phyloP scores from a whole-genome alignment of 1,284 basidiomycete species.

The Phylloporus gajari region DNA sequence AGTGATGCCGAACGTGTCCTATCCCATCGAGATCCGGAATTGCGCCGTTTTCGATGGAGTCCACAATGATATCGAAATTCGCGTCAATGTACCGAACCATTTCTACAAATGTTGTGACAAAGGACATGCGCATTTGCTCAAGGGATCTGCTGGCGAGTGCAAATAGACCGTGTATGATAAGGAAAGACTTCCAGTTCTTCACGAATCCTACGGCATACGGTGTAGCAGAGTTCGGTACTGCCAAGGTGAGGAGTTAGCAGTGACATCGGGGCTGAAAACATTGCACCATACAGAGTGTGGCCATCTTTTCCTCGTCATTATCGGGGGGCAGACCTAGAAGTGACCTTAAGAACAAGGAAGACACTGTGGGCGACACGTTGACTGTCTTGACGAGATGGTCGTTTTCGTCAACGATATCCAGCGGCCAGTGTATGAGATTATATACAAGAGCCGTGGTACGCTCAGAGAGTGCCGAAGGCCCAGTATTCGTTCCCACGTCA shows the following conservation, averaged over 20 bases:
- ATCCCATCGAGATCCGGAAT: constrained; percentile 23
- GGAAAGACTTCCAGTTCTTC: constrained; percentile 29
- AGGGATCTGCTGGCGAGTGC: constrained; percentile 22
- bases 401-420: not conserved
- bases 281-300: constrained; percentile 27
- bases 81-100: constrained; percentile 21
- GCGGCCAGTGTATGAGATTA: not conserved
- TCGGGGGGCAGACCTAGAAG: constrained; percentile 2
- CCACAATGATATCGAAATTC: constrained; percentile 20
- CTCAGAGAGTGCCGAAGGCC: not conserved
- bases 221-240: constrained; percentile 29
- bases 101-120: constrained; percentile 12
- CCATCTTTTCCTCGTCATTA: not conserved
- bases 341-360: not conserved
- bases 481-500: not conserved
- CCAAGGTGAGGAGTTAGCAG: constrained; percentile 4
- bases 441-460: not conserved
- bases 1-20: constrained; percentile 8
- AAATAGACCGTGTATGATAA: constrained; percentile 37
- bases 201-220: constrained; percentile 33
- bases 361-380: not conserved
- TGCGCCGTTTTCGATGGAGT: constrained; percentile 16
- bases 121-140: constrained; percentile 10
- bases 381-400: not conserved
- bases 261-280: too few species aligned